Conservation (phyloP, 1,139 yeast species). For the Lodderomyces parapsilosis region DNA sequence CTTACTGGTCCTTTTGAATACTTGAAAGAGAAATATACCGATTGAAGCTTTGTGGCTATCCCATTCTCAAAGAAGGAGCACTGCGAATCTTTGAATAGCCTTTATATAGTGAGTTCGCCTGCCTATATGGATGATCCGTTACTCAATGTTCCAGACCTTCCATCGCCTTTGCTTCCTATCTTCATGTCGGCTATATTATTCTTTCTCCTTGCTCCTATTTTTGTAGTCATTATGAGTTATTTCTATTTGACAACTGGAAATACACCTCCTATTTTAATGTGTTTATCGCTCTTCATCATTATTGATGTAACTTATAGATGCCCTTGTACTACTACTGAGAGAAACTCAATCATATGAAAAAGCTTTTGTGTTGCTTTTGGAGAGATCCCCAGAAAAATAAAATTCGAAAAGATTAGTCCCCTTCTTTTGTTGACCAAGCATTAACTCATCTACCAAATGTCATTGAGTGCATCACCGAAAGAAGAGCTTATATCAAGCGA, state of each 20-base stretch:
- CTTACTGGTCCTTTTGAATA: conserved; percentile 29
- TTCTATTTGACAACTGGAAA: no score
- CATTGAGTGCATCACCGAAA: conserved; percentile 7
- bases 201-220: no score
- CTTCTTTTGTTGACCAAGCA: neutral
- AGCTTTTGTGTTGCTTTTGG: neutral
- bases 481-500: neutral
- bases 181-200: no score
- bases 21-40: conserved; percentile 23
- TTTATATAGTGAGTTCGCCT: neutral
- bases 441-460: conserved; percentile 1
- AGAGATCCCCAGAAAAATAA: neutral
- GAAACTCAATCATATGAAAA: neutral
- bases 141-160: neutral
- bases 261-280: no score
- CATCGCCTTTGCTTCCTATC: no score
- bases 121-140: neutral
- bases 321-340: neutral
- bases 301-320: neutral
- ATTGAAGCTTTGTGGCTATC: no score
- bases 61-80: neutral
- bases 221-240: no score
- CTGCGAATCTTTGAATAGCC: no score
- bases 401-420: neutral
- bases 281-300: no score